Evolutionary conservation across 257 asterid genomes (phyloP).

Genomic region (Solanum dulcamara): DNA sequence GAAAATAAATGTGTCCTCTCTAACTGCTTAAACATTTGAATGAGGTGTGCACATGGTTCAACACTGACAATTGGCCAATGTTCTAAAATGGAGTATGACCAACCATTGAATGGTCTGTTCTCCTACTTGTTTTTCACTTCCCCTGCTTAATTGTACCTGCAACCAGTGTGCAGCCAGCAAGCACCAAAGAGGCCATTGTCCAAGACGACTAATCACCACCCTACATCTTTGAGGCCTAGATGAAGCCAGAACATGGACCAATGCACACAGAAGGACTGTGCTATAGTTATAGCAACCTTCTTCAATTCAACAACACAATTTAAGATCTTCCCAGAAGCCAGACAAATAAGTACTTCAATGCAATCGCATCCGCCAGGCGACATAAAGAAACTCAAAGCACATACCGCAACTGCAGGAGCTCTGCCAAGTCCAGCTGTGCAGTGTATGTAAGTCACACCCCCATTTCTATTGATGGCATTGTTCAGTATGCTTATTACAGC

Average conservation of each 20-base stretch:
- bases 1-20: neutral
- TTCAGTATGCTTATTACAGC: constrained; percentile 78
- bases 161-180: neutral
- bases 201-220: neutral
- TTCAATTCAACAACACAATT: neutral
- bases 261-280: neutral
- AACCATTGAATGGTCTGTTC: neutral
- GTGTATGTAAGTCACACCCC: constrained; percentile 88
- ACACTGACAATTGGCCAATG: neutral
- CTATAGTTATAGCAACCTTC: neutral
- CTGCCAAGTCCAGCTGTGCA: constrained; percentile 99
- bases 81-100: neutral
- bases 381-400: constrained; percentile 9
- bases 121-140: neutral
- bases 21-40: neutral
- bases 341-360: neutral
- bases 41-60: neutral
- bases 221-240: neutral
- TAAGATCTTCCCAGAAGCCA: neutral
- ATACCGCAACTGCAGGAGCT: constrained; percentile 93
- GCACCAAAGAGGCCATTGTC: neutral
- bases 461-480: constrained; percentile 54
- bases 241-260: neutral
- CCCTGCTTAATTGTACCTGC: neutral
- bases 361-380: neutral